phyloP scores from a whole-genome alignment of 108 stramenopile genomes.

The Skeletonema marinoi region DNA sequence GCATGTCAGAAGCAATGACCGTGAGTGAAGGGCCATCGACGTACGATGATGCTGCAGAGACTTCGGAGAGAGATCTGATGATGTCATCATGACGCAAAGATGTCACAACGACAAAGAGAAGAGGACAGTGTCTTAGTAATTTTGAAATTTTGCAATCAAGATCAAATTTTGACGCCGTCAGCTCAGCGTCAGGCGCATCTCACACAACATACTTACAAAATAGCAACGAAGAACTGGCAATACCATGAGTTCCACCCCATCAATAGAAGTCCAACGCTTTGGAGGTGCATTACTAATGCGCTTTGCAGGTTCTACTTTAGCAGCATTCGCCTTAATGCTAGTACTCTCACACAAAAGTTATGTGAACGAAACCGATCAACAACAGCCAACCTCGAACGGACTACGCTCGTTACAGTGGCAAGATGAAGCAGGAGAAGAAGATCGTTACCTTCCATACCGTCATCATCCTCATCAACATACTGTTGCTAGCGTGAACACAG shows the following conservation, averaged over 20 bases:
- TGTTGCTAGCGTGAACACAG: not conserved
- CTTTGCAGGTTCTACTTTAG: not conserved
- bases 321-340: not conserved
- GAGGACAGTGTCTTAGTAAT: too few species aligned
- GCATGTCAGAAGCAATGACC: too few species aligned
- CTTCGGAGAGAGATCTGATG: too few species aligned
- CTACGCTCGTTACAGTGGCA: not conserved
- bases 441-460: not conserved
- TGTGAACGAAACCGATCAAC: not conserved
- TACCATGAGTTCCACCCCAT: not conserved
- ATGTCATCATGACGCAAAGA: too few species aligned
- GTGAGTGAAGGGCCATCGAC: too few species aligned
- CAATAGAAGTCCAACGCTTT: not conserved
- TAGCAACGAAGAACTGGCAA: not conserved
- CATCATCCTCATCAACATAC: not conserved
- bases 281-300: not conserved
- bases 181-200: too few species aligned
- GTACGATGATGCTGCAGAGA: too few species aligned
- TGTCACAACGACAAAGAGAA: too few species aligned
- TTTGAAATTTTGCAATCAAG: too few species aligned
- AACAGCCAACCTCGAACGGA: not conserved
- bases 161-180: too few species aligned
- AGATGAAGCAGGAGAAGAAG: constrained; percentile 3
- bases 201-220: too few species aligned
- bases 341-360: not conserved